These are phyloP conservation scores for Tubosaeta sp. DNA, from an alignment of 768 basidiomycete species.

Conservation along the genomic window DNA sequence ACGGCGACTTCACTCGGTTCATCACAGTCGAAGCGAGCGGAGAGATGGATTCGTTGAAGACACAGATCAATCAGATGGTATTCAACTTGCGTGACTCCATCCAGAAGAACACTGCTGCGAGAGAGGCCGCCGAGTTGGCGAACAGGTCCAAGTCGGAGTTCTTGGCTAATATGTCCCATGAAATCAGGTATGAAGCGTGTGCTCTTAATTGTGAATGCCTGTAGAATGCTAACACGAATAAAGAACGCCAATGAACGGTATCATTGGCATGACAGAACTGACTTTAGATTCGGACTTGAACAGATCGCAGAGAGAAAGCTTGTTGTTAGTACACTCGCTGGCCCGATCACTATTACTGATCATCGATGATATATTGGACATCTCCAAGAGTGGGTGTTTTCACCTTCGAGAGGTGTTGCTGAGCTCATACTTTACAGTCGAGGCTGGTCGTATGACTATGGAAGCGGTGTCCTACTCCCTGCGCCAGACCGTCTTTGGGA, in stretches of 20 bases:
- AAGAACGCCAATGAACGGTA: slow-evolving; percentile 99
- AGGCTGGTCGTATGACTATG: slow-evolving; percentile 99
- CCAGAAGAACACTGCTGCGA: slow-evolving; percentile 97
- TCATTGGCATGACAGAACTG: slow-evolving; percentile 99
- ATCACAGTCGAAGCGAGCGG: slow-evolving; percentile 98
- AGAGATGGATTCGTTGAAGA: slow-evolving; percentile 99
- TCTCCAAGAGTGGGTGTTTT: slow-evolving; percentile 85
- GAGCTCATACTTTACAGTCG: slow-evolving; percentile 51
- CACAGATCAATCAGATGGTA: slow-evolving; percentile 99
- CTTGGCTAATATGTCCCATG: slow-evolving; percentile 98
- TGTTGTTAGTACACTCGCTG: slow-evolving; percentile 91
- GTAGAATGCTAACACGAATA: slow-evolving; percentile 7
- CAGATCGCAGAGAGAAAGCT: slow-evolving; percentile 89
- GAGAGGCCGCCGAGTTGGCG: slow-evolving; percentile 97
- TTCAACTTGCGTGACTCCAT: slow-evolving; percentile 95
- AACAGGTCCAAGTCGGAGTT: slow-evolving; percentile 97
- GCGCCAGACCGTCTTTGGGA: slow-evolving; percentile 95
- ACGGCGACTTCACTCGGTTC: slow-evolving; percentile 97
- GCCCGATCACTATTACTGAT: slow-evolving; percentile 91
- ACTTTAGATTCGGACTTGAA: slow-evolving; percentile 96
- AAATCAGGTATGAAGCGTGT: slow-evolving; percentile 71
- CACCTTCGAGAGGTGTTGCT: neutral
- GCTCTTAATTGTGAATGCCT: neutral
- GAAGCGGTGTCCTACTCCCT: slow-evolving; percentile 98
- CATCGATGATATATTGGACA: slow-evolving; percentile 99